Evolutionary conservation across 768 basidiomycete species (phyloP).

Genomic region (Xanthoconium purpureum): DNA sequence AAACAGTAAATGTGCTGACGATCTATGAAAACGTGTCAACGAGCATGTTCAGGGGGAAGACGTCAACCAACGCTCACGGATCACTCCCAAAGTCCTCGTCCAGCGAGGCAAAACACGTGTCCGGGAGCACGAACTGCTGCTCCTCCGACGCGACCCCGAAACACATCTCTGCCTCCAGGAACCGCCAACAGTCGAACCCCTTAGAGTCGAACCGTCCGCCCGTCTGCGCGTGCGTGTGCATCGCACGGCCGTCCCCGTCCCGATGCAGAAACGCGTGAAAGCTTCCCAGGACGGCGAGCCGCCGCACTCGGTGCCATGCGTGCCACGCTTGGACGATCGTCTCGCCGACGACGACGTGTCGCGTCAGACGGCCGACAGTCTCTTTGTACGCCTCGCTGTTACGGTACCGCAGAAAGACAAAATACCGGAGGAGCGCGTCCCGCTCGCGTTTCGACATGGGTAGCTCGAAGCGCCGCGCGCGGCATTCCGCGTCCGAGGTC

Average conservation of each 20-base stretch:
- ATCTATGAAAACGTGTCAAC: slow-evolving; percentile 28
- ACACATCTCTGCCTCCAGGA: slow-evolving; percentile 49
- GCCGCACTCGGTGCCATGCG: slow-evolving; percentile 29
- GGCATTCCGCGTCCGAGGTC: background rate
- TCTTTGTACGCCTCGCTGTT: slow-evolving; percentile 48
- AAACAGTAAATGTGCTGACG: slow-evolving; percentile 51
- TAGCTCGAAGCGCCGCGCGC: slow-evolving; percentile 18
- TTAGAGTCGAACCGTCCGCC: slow-evolving; percentile 9
- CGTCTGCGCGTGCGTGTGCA: background rate
- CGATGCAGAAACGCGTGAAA: slow-evolving; percentile 30
- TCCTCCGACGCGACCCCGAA: slow-evolving; percentile 52
- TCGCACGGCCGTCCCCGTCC: slow-evolving; percentile 7
- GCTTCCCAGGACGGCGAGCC: slow-evolving; percentile 24
- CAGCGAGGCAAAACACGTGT: slow-evolving; percentile 51
- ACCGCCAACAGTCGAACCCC: slow-evolving; percentile 44
- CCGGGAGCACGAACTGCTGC: slow-evolving; percentile 55
- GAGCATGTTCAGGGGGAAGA: background rate
- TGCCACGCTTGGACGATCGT: slow-evolving; percentile 17
- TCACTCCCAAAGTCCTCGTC: slow-evolving; percentile 43
- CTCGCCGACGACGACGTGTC: slow-evolving; percentile 22
- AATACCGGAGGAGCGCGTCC: slow-evolving; percentile 46
- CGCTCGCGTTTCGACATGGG: slow-evolving; percentile 25
- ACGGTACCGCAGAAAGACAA: slow-evolving; percentile 56
- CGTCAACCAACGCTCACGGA: slow-evolving; percentile 20
- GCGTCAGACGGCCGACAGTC: slow-evolving; percentile 32